Base-by-base conservation (phyloP, 2,329 filamentous ascomycete genomes). In the Aureobasidium sp. region DNA sequence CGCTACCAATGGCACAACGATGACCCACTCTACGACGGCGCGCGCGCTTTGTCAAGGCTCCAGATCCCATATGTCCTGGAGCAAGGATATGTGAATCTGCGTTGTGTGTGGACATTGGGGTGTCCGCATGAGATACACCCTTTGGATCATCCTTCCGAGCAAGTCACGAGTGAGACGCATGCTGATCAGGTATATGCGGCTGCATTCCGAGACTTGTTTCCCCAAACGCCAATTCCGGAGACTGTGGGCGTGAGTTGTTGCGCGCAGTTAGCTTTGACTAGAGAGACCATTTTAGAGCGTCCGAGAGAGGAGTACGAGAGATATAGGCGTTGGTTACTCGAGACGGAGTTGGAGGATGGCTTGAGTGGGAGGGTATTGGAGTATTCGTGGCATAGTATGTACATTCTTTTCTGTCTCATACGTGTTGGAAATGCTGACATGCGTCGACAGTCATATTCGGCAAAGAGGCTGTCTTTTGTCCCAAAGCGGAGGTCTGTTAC, bases 401-500 rank as follows among this genome's bases (percentile, higher is more conserved):
- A n/a, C 8, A 6, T n/a, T n/a, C n/a, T n/a, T n/a, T n/a, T 21
- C 8, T 19, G 7, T 39, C 8, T 19, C 14, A 10, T 17, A 6
- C 6, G 19, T n/a, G 21, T 39, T 7, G 11, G 7, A 4, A 21
- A 6, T 34, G 11, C 17, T 48, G 21, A 48, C 21, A 4, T 30
- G 19, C 17, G 10, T 22, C n/a, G 8, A n/a, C 22, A 56, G 54
- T 56, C 10, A 49, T 56, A 27, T 53, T 56, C 21, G 54, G 54
- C 10, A 53, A 53, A 29, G 50, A 38, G 12, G 41, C 47, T 6
- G 73, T 84, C 1, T 74, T 83, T 59, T 87, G 83, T 59, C 84
- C 84, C 0, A 69, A 71, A 17, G 79, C 80, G 1, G 67, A 72
- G 42, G 75, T 78, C 8, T 86, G 83, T 63, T 86, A 86, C 64